phyloP scores from a whole-genome alignment of 2,329 filamentous ascomycete genomes.

The Xylaria arbuscula region DNA sequence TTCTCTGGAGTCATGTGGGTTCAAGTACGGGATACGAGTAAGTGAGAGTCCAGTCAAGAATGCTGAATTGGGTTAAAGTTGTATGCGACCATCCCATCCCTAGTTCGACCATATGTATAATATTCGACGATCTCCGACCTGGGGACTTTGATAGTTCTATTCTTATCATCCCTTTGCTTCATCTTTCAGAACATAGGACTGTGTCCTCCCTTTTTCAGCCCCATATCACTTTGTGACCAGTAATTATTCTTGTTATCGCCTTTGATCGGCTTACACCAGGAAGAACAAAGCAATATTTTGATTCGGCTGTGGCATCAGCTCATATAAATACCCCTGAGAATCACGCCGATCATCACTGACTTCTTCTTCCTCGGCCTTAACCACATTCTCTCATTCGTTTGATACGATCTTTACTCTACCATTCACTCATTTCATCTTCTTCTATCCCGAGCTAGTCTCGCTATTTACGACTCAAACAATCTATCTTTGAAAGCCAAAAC shows the following conservation, averaged over 20 bases:
- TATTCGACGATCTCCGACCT: neutral
- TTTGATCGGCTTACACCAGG: conserved; percentile 10
- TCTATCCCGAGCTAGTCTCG: conserved; percentile 38
- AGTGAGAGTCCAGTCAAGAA: neutral
- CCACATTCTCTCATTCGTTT: conserved; percentile 34
- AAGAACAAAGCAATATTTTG: conserved; percentile 18
- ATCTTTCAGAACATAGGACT: conserved; percentile 22
- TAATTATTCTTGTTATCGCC: neutral
- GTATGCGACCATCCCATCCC: too few species aligned
- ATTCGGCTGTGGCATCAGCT: neutral
- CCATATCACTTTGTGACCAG: conserved; percentile 8
- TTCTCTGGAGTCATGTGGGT: neutral
- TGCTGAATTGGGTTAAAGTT: neutral
- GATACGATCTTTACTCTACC: conserved; percentile 26
- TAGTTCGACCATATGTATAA: neutral
- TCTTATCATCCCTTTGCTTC: neutral
- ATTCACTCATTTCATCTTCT: conserved; percentile 10
- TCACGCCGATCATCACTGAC: neutral
- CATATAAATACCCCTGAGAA: neutral
- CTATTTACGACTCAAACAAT: conserved; percentile 19
- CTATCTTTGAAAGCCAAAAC: conserved; percentile 13
- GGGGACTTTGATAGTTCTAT: neutral
- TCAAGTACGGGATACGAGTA: neutral
- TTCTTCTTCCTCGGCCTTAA: neutral
- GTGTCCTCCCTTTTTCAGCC: conserved; percentile 26